Conservation (phyloP, 495 filamentous ascomycete genomes). For the Aspergillus cristatus region DNA sequence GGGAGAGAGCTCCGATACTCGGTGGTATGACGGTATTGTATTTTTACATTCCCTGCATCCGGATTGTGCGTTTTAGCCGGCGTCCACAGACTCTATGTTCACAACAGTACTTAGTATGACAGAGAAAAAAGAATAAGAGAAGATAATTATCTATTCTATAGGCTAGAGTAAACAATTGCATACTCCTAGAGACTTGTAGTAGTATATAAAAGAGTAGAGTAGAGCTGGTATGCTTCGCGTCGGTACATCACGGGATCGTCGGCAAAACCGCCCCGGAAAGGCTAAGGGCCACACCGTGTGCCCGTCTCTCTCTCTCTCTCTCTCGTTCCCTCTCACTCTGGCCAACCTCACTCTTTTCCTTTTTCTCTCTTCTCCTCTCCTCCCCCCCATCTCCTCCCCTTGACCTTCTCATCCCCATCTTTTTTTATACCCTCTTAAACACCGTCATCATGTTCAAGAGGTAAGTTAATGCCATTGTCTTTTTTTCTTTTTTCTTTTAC, state of each 20-base stretch:
- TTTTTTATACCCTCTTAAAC: conserved; percentile 39
- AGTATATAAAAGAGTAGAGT: too few species aligned
- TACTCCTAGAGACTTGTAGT: too few species aligned
- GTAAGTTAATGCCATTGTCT: conserved; percentile 44
- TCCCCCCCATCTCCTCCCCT: conserved; percentile 26
- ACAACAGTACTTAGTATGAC: too few species aligned
- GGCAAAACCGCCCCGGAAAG: conserved; percentile 43
- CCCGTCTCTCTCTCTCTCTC: conserved; percentile 31
- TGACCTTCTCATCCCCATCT: conserved; percentile 20
- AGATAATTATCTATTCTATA: too few species aligned
- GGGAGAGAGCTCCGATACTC: too few species aligned
- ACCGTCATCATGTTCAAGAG: conserved; percentile 80
- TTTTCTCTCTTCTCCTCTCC: conserved; percentile 28
- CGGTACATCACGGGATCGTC: conserved; percentile 44
- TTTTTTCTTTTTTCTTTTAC: conserved; percentile 40
- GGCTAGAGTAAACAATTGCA: too few species aligned
- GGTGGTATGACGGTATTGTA: too few species aligned
- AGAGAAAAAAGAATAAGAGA: too few species aligned
- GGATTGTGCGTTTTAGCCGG: too few species aligned
- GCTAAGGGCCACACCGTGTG: conserved; percentile 28
- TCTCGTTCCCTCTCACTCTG: conserved; percentile 26
- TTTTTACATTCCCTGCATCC: too few species aligned
- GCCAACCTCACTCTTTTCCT: conserved; percentile 24
- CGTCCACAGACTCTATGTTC: too few species aligned
- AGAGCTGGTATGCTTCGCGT: too few species aligned